Conservation (phyloP, 2,329 filamentous ascomycete species). For the Metarhizium brunneum region DNA sequence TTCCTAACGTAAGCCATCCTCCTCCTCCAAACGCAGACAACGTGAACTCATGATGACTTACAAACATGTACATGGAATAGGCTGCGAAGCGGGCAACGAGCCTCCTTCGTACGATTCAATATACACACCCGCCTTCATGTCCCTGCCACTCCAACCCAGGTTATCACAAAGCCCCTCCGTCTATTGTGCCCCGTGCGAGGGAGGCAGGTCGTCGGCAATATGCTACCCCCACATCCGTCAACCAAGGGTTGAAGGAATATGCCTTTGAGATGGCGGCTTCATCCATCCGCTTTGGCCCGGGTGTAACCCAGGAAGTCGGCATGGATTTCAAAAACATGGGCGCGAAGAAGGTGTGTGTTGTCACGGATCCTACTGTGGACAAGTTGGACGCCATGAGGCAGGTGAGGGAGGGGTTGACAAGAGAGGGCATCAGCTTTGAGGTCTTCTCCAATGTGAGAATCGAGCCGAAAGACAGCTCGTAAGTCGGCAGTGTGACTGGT, state of each 20-base stretch:
- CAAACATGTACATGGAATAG: constrained; percentile 21
- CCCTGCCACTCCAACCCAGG: constrained; percentile 88
- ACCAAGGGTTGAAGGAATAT: constrained; percentile 73
- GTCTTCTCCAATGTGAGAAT: constrained; percentile 74
- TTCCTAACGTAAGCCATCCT: constrained; percentile 23
- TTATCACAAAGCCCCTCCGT: constrained; percentile 58
- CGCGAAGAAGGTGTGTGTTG: constrained; percentile 77
- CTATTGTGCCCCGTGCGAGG: constrained; percentile 40
- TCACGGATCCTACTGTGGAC: constrained; percentile 77
- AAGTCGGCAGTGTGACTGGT: constrained; percentile 23
- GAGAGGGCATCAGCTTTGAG: constrained; percentile 70
- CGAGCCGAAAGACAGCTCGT: constrained; percentile 93
- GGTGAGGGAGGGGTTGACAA: constrained; percentile 68
- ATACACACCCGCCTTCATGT: constrained; percentile 75
- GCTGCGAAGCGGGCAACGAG: constrained; percentile 56
- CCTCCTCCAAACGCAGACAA: background rate
- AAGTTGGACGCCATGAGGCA: constrained; percentile 85
- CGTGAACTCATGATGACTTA: background rate
- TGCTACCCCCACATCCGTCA: constrained; percentile 58
- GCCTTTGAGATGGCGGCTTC: constrained; percentile 98
- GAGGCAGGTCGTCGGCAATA: constrained; percentile 36
- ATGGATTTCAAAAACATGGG: constrained; percentile 96
- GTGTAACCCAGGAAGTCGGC: constrained; percentile 88
- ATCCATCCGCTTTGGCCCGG: constrained; percentile 86
- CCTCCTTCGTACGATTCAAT: constrained; percentile 83